These are phyloP conservation scores for Zoysia japonica DNA, from an alignment of 176 grass and related monocot genomes.

Conservation along the genomic window DNA sequence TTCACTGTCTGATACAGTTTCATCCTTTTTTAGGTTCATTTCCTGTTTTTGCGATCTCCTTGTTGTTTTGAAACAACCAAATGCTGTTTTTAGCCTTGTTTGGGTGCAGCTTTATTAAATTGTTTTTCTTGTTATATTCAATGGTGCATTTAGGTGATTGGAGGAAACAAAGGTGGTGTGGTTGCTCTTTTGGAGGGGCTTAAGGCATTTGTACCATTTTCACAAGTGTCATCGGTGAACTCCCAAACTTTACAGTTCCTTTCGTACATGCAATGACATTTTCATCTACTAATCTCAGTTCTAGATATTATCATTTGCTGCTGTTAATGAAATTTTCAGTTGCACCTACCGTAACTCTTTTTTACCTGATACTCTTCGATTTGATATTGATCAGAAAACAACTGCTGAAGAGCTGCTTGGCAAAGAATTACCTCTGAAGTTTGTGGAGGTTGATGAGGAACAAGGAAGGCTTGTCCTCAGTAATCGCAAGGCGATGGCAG, in stretches of 20 bases:
- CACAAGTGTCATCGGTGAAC: constrained; percentile 82
- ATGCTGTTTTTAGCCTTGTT: constrained; percentile 19
- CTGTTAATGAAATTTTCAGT: constrained; percentile 21
- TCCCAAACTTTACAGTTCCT: constrained; percentile 8
- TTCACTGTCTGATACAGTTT: constrained; percentile 1
- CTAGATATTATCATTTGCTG: constrained; percentile 7
- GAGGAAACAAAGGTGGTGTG: constrained; percentile 91
- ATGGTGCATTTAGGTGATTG: constrained; percentile 65
- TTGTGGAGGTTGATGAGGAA: constrained; percentile 91
- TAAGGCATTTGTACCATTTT: constrained; percentile 92
- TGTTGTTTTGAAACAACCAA: not conserved
- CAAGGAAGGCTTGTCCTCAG: constrained; percentile 92
- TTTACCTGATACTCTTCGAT: constrained; percentile 17
- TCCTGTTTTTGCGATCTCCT: constrained; percentile 5
- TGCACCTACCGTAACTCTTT: not conserved
- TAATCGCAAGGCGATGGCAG: constrained; percentile 93
- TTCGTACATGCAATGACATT: constrained; percentile 28
- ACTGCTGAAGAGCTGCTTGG: constrained; percentile 78
- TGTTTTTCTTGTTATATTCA: constrained; percentile 8
- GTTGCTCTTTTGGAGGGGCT: constrained; percentile 80
- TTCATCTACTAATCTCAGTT: not conserved
- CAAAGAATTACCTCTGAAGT: constrained; percentile 81
- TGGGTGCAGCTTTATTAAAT: constrained; percentile 9
- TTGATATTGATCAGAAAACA: constrained; percentile 56
- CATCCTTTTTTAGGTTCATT: not conserved